A percentile compares a stretch with the other conserved stretches of the same genome.
phyloP scores from a whole-genome alignment of 1,284 basidiomycete genomes.

The Exobasidium rhododendri region DNA sequence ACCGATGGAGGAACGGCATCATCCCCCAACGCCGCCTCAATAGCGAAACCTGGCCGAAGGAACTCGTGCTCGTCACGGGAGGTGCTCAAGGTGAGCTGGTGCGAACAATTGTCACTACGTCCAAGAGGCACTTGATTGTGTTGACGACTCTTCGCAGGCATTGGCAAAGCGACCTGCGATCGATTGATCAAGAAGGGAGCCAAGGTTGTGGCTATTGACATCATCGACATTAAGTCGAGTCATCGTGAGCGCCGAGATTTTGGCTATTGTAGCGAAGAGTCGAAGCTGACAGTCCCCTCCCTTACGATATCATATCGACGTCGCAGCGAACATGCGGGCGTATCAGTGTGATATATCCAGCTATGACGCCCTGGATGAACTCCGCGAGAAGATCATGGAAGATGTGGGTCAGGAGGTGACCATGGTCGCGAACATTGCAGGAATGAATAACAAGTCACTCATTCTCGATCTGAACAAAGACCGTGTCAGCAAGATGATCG shows the following conservation, averaged over 20 bases:
- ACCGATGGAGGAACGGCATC: conserved; percentile 19
- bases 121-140: too few relatives aligned
- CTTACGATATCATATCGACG: too few relatives aligned
- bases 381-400: conserved; percentile 11
- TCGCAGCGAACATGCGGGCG: conserved; percentile 13
- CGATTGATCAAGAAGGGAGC: conserved; percentile 16
- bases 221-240: conserved; percentile 16
- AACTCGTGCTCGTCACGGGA: conserved; percentile 17
- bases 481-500: conserved; percentile 13
- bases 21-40: conserved; percentile 10
- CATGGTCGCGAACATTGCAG: conserved; percentile 17
- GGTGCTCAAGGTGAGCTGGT: conserved; percentile 11
- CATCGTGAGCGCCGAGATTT: conserved; percentile 4
- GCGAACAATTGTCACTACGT: too few relatives aligned
- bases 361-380: conserved; percentile 7
- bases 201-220: conserved; percentile 18
- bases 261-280: too few relatives aligned
- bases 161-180: conserved; percentile 11
- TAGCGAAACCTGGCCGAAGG: conserved; percentile 12
- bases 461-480: conserved; percentile 16
- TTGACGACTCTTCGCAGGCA: too few relatives aligned
- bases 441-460: conserved; percentile 15
- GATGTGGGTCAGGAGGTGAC: conserved; percentile 15
- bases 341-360: conserved; percentile 21
- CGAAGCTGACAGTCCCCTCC: too few relatives aligned